phyloP scores from a whole-genome alignment of 2,329 filamentous ascomycete genomes.

The Chaetomium olivaceum region DNA sequence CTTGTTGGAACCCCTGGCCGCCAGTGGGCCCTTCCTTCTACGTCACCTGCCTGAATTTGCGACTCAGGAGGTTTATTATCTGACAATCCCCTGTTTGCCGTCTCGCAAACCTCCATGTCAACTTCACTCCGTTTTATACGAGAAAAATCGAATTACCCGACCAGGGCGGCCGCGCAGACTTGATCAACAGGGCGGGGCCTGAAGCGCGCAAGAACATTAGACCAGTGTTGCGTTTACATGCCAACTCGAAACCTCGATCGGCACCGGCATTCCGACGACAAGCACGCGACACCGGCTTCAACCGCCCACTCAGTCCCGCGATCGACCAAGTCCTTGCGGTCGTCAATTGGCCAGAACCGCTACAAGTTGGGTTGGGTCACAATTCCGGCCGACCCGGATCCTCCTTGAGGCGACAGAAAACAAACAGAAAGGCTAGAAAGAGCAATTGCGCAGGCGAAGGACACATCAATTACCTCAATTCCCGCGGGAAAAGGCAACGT shows the following conservation, averaged over 20 bases:
- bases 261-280: conserved; percentile 1
- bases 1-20: conserved; percentile 9
- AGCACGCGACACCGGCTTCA: neutral
- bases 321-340: neutral
- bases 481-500: neutral
- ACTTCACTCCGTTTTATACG: neutral
- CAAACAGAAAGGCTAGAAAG: neutral
- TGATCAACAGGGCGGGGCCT: neutral
- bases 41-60: conserved; percentile 29
- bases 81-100: neutral
- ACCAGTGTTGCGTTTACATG: conserved; percentile 2
- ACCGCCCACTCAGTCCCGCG: conserved; percentile 3
- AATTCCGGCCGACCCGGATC: neutral
- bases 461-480: neutral
- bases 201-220: neutral
- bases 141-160: neutral
- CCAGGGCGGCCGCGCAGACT: neutral
- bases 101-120: neutral
- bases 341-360: neutral
- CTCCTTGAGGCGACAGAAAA: neutral
- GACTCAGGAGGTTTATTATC: conserved; percentile 11
- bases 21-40: conserved; percentile 18
- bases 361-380: neutral
- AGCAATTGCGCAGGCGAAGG: neutral
- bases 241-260: neutral